Conservation (phyloP, 164 flowering plant species). For the Cinnamomum chago region DNA sequence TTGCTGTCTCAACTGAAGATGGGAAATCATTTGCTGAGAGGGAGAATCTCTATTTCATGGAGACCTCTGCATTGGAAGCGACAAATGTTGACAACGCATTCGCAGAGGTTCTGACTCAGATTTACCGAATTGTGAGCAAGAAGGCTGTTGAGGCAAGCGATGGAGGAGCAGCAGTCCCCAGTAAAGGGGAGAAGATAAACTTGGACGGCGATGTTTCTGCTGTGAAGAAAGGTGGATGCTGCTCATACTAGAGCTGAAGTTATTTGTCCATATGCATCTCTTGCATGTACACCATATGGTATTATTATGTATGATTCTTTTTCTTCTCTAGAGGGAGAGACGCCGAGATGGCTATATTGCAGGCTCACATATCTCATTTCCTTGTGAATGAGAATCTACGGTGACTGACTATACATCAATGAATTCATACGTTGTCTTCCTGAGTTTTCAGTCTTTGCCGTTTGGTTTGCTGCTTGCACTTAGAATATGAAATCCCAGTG, state of each 20-base stretch:
- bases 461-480: too few relatives aligned
- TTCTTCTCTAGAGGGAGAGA: background rate
- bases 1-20: slow-evolving; percentile 68
- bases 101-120: slow-evolving; percentile 67
- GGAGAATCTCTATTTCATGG: slow-evolving; percentile 84
- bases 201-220: slow-evolving; percentile 48
- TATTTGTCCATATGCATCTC: slow-evolving; percentile 7
- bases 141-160: slow-evolving; percentile 61
- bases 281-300: background rate
- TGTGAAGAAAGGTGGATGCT: slow-evolving; percentile 53
- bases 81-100: slow-evolving; percentile 78
- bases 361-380: too few relatives aligned
- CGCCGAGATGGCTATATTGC: background rate
- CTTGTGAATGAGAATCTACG: too few relatives aligned
- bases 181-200: slow-evolving; percentile 58
- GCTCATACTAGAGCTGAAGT: slow-evolving; percentile 45
- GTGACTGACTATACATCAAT: too few relatives aligned
- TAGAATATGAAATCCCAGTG: too few relatives aligned
- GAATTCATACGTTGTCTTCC: too few relatives aligned
- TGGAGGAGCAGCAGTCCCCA: slow-evolving; percentile 45
- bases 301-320: background rate
- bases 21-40: slow-evolving; percentile 68
- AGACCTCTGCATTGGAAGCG: slow-evolving; percentile 73
- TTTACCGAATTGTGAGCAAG: slow-evolving; percentile 66
- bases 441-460: too few relatives aligned